phyloP scores from a whole-genome alignment of 441 rosid genomes.

The Croton laevigatus region DNA sequence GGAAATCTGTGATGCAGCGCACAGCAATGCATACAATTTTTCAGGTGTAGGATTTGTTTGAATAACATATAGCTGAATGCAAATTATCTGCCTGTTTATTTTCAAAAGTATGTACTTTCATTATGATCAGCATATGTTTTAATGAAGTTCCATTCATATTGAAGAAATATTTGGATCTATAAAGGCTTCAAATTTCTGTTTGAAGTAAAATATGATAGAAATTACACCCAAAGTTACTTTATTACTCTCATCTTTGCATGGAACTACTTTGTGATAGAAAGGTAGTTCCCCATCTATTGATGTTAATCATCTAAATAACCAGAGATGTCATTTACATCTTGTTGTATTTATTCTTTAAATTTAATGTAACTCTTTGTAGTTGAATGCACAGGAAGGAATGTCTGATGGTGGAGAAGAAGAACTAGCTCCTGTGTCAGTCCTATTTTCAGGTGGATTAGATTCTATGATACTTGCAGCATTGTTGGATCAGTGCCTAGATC shows the following conservation, averaged over 20 bases:
- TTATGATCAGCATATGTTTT: not conserved
- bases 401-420: conserved; percentile 30
- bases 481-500: conserved; percentile 70
- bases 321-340: not conserved
- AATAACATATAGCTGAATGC: not conserved
- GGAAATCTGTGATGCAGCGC: conserved; percentile 63
- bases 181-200: not conserved
- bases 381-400: conserved; percentile 39
- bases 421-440: conserved; percentile 70
- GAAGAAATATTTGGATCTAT: not conserved
- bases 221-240: too few relatives aligned
- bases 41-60: conserved; percentile 40
- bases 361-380: conserved; percentile 18
- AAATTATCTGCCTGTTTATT: not conserved
- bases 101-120: not conserved
- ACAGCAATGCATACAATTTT: conserved; percentile 49
- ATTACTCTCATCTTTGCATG: not conserved
- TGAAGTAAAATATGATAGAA: not conserved
- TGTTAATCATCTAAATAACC: not conserved
- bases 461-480: conserved; percentile 92
- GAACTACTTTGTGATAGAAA: not conserved
- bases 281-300: not conserved
- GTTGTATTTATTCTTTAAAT: conserved; percentile 6
- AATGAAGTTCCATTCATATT: too few relatives aligned
- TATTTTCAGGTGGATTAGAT: conserved; percentile 94